phyloP scores from a whole-genome alignment of 1,284 basidiomycete species.

The Quambalaria eucalypti region DNA sequence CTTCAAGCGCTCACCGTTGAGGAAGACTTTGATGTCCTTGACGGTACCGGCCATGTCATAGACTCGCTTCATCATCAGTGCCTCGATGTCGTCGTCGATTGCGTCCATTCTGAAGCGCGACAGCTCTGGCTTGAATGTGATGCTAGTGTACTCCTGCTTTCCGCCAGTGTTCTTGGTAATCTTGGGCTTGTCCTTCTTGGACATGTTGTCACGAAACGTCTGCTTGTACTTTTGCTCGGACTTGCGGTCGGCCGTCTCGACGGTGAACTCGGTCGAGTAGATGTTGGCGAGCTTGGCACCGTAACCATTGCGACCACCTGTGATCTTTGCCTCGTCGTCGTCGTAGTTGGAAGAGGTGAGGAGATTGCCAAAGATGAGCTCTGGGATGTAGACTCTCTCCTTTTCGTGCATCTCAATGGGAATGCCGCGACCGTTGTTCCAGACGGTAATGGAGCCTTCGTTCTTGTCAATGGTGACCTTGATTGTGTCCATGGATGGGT shows the following conservation, averaged over 20 bases:
- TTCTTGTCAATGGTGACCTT: slow-evolving; percentile 66
- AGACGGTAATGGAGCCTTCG: slow-evolving; percentile 76
- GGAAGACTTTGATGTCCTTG: slow-evolving; percentile 82
- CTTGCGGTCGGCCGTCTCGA: slow-evolving; percentile 91
- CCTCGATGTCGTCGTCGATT: slow-evolving; percentile 85
- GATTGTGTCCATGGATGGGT: slow-evolving; percentile 41
- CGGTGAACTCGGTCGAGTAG: slow-evolving; percentile 91
- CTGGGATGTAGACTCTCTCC: slow-evolving; percentile 91
- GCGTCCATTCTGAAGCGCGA: slow-evolving; percentile 80
- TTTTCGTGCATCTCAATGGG: slow-evolving; percentile 86
- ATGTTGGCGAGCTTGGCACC: slow-evolving; percentile 96
- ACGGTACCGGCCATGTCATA: slow-evolving; percentile 95
- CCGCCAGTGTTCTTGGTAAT: slow-evolving; percentile 70
- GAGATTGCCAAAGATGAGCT: slow-evolving; percentile 93
- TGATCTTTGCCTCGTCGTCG: slow-evolving; percentile 96
- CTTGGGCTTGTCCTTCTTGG: slow-evolving; percentile 67
- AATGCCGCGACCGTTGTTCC: slow-evolving; percentile 93
- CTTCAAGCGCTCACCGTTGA: slow-evolving; percentile 86
- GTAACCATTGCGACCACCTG: slow-evolving; percentile 95
- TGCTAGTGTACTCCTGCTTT: slow-evolving; percentile 75
- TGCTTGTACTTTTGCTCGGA: slow-evolving; percentile 86
- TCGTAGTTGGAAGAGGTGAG: slow-evolving; percentile 96
- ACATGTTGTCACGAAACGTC: slow-evolving; percentile 90
- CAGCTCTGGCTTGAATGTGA: slow-evolving; percentile 90
- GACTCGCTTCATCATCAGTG: slow-evolving; percentile 85